Evolutionary conservation across 306 rosid species (phyloP).

Genomic region (Gillenia trifoliata): DNA sequence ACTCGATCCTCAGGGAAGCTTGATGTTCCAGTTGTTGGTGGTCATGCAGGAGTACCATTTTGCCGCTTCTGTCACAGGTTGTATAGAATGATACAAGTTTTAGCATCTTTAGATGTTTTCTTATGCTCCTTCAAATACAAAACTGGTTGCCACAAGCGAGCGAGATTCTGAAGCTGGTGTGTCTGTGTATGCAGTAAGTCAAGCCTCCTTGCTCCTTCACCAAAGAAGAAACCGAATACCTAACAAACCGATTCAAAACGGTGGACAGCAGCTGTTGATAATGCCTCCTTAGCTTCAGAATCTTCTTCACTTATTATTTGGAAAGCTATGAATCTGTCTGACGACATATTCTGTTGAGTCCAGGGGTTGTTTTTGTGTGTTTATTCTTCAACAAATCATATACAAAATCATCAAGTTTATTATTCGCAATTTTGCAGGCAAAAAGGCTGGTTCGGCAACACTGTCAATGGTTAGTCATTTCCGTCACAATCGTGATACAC

Average conservation of each 20-base stretch:
- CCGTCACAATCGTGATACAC: neutral
- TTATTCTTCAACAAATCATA: neutral
- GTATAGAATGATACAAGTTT: slow-evolving; percentile 8
- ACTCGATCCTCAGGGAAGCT: slow-evolving; percentile 88
- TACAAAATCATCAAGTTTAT: neutral
- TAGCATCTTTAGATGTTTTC: neutral
- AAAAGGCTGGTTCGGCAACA: slow-evolving; percentile 95
- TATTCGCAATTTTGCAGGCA: slow-evolving; percentile 47
- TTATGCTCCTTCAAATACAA: neutral
- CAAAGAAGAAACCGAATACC: slow-evolving; percentile 62
- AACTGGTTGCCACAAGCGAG: neutral
- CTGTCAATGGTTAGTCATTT: slow-evolving; percentile 66
- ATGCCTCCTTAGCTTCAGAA: neutral
- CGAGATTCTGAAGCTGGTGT: neutral
- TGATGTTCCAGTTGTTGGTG: slow-evolving; percentile 96
- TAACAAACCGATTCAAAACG: slow-evolving; percentile 90
- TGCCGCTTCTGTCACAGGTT: slow-evolving; percentile 98
- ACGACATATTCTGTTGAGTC: neutral
- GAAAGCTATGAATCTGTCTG: neutral
- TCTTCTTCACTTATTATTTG: neutral
- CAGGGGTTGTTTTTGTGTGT: neutral
- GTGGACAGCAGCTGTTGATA: slow-evolving; percentile 98
- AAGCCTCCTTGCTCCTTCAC: slow-evolving; percentile 88
- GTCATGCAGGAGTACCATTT: slow-evolving; percentile 92
- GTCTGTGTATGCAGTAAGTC: slow-evolving; percentile 49